phyloP scores from a whole-genome alignment of 2,329 filamentous ascomycete genomes.

The Dryadomyces quercus-mongolicae region DNA sequence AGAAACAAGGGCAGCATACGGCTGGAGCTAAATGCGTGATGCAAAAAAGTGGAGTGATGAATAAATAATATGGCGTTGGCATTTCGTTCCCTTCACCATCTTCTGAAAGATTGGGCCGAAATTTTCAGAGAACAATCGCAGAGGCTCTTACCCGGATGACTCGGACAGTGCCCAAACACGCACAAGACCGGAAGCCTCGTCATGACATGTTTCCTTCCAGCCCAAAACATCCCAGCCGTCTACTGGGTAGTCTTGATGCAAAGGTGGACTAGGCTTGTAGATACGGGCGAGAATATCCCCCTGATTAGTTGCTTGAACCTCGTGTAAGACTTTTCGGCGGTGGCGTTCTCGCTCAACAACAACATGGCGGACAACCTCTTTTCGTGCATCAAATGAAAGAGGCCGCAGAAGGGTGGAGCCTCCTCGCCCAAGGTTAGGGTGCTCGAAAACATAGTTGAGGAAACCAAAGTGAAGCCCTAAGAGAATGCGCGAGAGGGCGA shows the following conservation, averaged over 20 bases:
- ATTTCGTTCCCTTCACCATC: too few species aligned
- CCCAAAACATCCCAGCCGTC: constrained; percentile 13
- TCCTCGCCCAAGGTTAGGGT: constrained; percentile 35
- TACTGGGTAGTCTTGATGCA: constrained; percentile 1
- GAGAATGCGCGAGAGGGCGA: constrained; percentile 48
- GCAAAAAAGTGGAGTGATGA: neutral
- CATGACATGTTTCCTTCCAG: constrained; percentile 9
- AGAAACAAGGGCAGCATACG: neutral
- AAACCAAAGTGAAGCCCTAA: constrained; percentile 58
- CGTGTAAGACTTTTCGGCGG: constrained; percentile 32
- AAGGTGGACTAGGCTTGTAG: constrained; percentile 1
- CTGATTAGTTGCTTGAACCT: constrained; percentile 5
- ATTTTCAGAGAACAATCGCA: neutral
- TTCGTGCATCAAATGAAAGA: neutral
- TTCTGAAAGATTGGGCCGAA: neutral
- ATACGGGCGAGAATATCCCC: constrained; percentile 8
- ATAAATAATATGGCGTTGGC: neutral
- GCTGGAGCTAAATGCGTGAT: neutral
- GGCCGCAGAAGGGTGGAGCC: constrained; percentile 32
- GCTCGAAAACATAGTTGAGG: constrained; percentile 54
- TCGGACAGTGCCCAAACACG: constrained; percentile 7
- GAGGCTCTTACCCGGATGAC: neutral
- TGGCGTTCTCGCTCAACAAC: constrained; percentile 46
- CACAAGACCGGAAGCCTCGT: constrained; percentile 1
- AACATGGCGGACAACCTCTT: constrained; percentile 22